Evolutionary conservation across 176 grass and related monocot genomes (phyloP).

Genomic region (Juncus inflexus): DNA sequence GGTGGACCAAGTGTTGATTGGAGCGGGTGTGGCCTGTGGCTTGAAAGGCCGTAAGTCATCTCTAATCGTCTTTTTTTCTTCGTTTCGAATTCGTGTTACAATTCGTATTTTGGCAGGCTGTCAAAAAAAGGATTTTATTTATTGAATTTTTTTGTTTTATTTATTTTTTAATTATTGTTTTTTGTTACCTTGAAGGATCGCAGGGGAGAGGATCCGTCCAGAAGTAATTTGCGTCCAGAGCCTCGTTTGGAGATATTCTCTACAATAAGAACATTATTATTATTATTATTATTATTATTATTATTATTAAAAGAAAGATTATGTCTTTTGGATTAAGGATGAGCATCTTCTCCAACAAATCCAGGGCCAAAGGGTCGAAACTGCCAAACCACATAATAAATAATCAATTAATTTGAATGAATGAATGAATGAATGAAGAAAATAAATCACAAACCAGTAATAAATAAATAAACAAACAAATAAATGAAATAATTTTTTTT

Average conservation of each 20-base stretch:
- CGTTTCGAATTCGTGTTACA: conserved; percentile 82
- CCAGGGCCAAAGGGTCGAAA: conserved; percentile 77
- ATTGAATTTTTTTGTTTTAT: background rate
- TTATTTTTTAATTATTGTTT: too few relatives aligned
- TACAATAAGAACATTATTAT: conserved; percentile 35
- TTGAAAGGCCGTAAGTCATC: conserved; percentile 59
- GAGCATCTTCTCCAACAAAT: conserved; percentile 84
- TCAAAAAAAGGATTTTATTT: background rate
- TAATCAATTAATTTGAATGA: conserved; percentile 5
- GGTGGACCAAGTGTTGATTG: conserved; percentile 55
- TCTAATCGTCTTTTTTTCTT: conserved; percentile 91
- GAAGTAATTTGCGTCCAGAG: conserved; percentile 96
- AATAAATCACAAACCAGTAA: too few relatives aligned
- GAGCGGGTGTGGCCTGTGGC: conserved; percentile 69
- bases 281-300: background rate
- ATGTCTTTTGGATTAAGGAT: conserved; percentile 61
- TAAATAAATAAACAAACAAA: too few relatives aligned
- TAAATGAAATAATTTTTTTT: conserved; percentile 21
- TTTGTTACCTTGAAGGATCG: conserved; percentile 64
- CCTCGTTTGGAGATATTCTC: conserved; percentile 93
- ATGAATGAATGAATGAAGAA: background rate
- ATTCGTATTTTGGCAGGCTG: conserved; percentile 89
- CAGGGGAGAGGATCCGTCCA: conserved; percentile 95
- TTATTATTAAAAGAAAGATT: background rate
- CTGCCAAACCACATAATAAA: conserved; percentile 27